Percentiles rank a stretch among this genome's conserved stretches.
Conservation (phyloP, 352 stramenopile species). For the Salisapilia sapeloensis region DNA sequence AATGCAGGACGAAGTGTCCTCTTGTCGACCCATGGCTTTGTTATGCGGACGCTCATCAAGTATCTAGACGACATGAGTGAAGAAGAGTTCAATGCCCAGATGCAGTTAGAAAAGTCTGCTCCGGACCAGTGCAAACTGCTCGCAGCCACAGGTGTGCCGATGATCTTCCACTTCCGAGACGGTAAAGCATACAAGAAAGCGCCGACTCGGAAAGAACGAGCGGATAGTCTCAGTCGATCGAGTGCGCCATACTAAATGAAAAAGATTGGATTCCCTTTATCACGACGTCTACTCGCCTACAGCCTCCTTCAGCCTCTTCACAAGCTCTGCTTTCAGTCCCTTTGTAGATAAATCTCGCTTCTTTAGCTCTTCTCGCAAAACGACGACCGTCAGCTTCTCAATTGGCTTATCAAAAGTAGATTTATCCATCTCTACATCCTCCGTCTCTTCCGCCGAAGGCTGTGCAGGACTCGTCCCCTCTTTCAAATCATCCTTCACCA, state of each 20-base stretch:
- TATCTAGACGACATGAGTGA: constrained; percentile 66
- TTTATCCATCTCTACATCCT: constrained; percentile 47
- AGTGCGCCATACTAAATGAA: constrained; percentile 40
- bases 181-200: constrained; percentile 52
- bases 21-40: constrained; percentile 66
- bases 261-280: constrained; percentile 1
- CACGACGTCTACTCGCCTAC: constrained; percentile 5
- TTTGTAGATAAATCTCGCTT: constrained; percentile 56
- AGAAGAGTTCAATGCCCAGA: constrained; percentile 56
- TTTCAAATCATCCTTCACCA: constrained; percentile 4
- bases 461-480: no score
- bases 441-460: constrained; percentile 5
- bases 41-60: constrained; percentile 77
- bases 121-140: constrained; percentile 57
- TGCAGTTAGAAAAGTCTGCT: constrained; percentile 68
- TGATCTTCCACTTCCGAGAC: constrained; percentile 6
- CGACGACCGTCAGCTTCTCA: constrained; percentile 53
- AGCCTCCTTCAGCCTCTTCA: constrained; percentile 64
- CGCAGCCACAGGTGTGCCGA: constrained; percentile 18
- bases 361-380: constrained; percentile 60
- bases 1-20: constrained; percentile 56
- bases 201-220: constrained; percentile 49
- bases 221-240: constrained; percentile 54
- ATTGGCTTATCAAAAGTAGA: constrained; percentile 54
- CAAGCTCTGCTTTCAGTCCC: constrained; percentile 68